Evolutionary conservation across 73 alveolate genomes (phyloP).

Genomic region (Uronychia setigera): DNA sequence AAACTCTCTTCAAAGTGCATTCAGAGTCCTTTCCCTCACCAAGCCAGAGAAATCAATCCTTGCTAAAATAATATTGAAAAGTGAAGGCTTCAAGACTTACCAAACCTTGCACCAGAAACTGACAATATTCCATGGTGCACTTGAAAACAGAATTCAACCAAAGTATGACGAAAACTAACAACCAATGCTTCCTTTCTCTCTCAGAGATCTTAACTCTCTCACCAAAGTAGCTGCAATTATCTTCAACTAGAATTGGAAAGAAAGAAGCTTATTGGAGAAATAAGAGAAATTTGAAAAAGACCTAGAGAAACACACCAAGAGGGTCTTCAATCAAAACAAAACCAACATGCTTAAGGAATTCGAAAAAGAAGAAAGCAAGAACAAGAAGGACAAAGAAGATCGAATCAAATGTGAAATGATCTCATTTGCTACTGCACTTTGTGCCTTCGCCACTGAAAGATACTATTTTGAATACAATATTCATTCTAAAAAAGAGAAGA

Average conservation of each 20-base stretch:
- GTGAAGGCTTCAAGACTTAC: constrained; percentile 55
- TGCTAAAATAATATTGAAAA: constrained; percentile 16
- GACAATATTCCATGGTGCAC: background rate
- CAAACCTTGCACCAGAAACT: constrained; percentile 3
- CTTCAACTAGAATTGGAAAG: background rate
- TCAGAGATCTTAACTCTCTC: constrained; percentile 31
- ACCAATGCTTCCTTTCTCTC: constrained; percentile 6
- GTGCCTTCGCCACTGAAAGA: background rate
- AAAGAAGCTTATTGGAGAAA: background rate
- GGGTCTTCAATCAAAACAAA: background rate
- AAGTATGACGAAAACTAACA: constrained; percentile 22
- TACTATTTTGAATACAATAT: background rate
- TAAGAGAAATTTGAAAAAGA: background rate
- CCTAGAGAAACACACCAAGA: background rate
- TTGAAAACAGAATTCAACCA: background rate
- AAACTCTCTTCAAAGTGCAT: constrained; percentile 44
- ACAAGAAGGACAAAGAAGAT: constrained; percentile 3
- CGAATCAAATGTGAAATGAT: constrained; percentile 3
- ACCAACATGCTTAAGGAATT: constrained; percentile 3
- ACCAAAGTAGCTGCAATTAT: background rate
- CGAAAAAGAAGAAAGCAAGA: constrained; percentile 1
- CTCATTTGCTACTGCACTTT: background rate
- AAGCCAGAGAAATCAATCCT: constrained; percentile 45
- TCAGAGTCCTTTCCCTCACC: constrained; percentile 50
- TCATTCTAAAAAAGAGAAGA: background rate